Base-by-base conservation (phyloP, 73 alveolate species). In the Tetrahymena thermophila region DNA sequence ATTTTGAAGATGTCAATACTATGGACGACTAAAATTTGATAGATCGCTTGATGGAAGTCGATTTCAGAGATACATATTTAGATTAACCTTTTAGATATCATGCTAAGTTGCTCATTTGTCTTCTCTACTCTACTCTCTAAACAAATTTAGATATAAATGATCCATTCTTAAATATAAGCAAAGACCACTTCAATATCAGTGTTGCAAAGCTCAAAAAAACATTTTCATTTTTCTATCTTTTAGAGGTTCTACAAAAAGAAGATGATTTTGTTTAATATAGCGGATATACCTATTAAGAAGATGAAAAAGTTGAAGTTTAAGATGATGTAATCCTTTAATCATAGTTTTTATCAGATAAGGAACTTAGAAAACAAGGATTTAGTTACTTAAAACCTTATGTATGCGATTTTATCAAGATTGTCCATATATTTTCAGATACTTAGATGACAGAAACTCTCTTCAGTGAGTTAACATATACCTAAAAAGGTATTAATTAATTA, bases 71-170 rank as follows among this genome's bases (percentile, higher is more conserved):
- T n/a, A 71, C 89, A 71, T 71, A 71, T 35, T 34, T 56, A 43
- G 97, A 96, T 71, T 40, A 96, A 28, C 98, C 98, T 6, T 96
- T 43, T 50, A 55, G 95, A 43, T 96, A 96, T 96, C 98, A 96
- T 84, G 94, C 96, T 0, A 94, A 93, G 28, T 50, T 96, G 43
- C 85, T 96, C 17, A 95, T 50, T 11, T 93, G 96, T 19, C 50
- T 96, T 31, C 85, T 95, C 34, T 89, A 95, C 55, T 96, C 97
- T 35, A 93, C 97, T 35, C 85, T 85, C 31, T 85, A 85, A 23
- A n/a, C 58, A 5, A 44, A 85, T 43, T 19, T 85, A 0, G 95
- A 95, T 15, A 89, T 71, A 42, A 4, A 37, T 19, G 83, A 93
- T 93, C 89, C 83, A 6, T 42, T 42, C 35, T 50, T 42, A 42